A percentile compares a stretch with the other conserved stretches of the same genome.
These are phyloP conservation scores for Paulownia fortunei DNA, from an alignment of 257 asterid genomes.

Conservation along the genomic window DNA sequence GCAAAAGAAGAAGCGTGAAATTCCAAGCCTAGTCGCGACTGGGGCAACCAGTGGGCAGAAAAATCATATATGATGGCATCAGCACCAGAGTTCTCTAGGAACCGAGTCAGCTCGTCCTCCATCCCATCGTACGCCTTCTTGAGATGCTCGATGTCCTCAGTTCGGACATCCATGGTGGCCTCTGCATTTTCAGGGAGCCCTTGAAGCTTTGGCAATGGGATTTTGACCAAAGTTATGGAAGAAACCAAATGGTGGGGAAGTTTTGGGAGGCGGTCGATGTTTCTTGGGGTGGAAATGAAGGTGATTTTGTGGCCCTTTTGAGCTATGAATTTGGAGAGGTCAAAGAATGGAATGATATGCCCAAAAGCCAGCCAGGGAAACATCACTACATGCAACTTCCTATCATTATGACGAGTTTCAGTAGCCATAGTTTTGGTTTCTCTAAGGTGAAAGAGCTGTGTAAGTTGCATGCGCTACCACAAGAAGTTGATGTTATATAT, in stretches of 20 bases:
- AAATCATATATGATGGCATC: slow-evolving; percentile 15
- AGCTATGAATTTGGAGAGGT: slow-evolving; percentile 45
- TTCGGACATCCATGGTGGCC: slow-evolving; percentile 38
- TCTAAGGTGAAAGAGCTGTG: too few species aligned
- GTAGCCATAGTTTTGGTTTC: slow-evolving; percentile 22
- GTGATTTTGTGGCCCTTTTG: slow-evolving; percentile 43
- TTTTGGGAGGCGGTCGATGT: slow-evolving; percentile 43
- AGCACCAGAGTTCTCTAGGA: not conserved
- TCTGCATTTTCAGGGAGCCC: slow-evolving; percentile 43
- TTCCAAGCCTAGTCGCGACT: not conserved
- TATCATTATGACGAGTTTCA: slow-evolving; percentile 17
- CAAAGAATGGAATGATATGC: slow-evolving; percentile 44
- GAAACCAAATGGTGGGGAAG: slow-evolving; percentile 24
- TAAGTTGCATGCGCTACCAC: too few species aligned
- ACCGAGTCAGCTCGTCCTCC: not conserved
- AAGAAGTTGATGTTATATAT: too few species aligned
- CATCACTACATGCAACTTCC: slow-evolving; percentile 38
- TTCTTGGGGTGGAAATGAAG: slow-evolving; percentile 29
- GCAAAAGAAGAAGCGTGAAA: not conserved
- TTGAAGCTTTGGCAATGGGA: slow-evolving; percentile 25
- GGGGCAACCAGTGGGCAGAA: slow-evolving; percentile 6
- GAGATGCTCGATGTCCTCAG: slow-evolving; percentile 23
- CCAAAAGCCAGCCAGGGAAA: slow-evolving; percentile 50
- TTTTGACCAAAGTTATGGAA: slow-evolving; percentile 20
- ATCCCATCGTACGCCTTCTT: slow-evolving; percentile 37